Evolutionary conservation across 306 rosid species (phyloP).

Genomic region (Pyrus bretschneideri): DNA sequence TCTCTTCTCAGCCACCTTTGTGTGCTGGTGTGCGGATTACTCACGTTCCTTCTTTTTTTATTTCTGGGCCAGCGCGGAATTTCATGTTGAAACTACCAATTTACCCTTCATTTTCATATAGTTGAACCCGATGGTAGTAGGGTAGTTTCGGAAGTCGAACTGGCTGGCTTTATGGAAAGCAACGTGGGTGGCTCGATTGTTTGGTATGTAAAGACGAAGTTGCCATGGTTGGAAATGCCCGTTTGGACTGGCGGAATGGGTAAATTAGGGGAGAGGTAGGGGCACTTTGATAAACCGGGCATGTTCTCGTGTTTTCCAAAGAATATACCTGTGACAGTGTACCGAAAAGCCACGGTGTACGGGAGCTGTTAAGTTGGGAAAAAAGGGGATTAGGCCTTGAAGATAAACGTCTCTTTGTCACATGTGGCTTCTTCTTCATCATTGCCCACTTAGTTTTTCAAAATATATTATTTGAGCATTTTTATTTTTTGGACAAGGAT

Average conservation of each 20-base stretch:
- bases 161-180: constrained; percentile 7
- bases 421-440: constrained; percentile 11
- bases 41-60: constrained; percentile 37
- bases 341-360: constrained; percentile 53
- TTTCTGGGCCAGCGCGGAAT: constrained; percentile 28
- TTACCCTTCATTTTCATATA: background rate
- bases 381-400: background rate
- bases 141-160: constrained; percentile 11
- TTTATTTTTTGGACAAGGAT: no score
- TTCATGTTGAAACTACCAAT: background rate
- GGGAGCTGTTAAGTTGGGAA: constrained; percentile 31
- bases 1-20: constrained; percentile 24
- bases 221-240: constrained; percentile 20
- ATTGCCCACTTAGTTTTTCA: background rate
- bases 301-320: background rate
- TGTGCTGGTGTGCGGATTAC: constrained; percentile 38
- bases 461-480: no score
- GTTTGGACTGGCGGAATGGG: background rate
- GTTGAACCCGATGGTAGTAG: fast-evolving
- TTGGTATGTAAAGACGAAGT: constrained; percentile 18
- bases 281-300: constrained; percentile 15
- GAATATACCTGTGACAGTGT: constrained; percentile 13
- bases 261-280: background rate
- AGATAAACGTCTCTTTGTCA: constrained; percentile 41
- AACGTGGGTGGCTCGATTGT: constrained; percentile 47